Evolutionary conservation across 331 rosid species (phyloP).

Genomic region (Malus hybrid): DNA sequence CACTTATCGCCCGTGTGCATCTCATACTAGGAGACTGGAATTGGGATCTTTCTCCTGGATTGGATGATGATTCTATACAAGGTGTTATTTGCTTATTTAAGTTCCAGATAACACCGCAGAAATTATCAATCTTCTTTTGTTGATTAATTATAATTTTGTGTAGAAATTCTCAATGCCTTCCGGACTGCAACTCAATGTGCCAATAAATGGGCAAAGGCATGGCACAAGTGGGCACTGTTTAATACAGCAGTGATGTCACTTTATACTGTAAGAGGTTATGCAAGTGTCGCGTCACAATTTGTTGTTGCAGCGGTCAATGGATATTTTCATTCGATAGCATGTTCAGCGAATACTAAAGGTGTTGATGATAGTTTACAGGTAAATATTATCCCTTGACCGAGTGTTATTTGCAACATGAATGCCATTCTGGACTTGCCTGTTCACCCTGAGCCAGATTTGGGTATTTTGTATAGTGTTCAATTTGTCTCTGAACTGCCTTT

Average conservation of each 20-base stretch:
- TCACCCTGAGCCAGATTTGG: background rate
- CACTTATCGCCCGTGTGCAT: slow-evolving; percentile 89
- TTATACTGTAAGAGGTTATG: slow-evolving; percentile 71
- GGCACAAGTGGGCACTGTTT: slow-evolving; percentile 95
- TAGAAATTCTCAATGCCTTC: slow-evolving; percentile 77
- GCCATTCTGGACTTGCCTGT: background rate
- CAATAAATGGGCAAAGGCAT: slow-evolving; percentile 77
- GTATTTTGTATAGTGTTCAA: background rate
- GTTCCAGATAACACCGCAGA: background rate
- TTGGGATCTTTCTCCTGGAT: slow-evolving; percentile 73
- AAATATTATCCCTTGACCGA: background rate
- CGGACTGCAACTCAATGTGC: slow-evolving; percentile 75
- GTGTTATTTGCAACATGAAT: too few relatives aligned
- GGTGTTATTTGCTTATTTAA: slow-evolving; percentile 29
- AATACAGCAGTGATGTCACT: slow-evolving; percentile 95
- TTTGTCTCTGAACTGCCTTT: background rate
- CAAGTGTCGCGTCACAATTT: slow-evolving; percentile 59
- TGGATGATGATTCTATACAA: slow-evolving; percentile 77
- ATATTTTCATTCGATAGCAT: slow-evolving; percentile 96
- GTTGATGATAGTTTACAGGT: slow-evolving; percentile 99
- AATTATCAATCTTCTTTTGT: background rate
- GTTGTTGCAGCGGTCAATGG: slow-evolving; percentile 96
- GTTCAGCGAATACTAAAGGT: slow-evolving; percentile 93
- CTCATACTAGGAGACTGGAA: slow-evolving; percentile 77
- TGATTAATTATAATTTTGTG: slow-evolving; percentile 17